Evolutionary conservation across 1,284 basidiomycete species (phyloP).

Genomic region (Pterula multifida): DNA sequence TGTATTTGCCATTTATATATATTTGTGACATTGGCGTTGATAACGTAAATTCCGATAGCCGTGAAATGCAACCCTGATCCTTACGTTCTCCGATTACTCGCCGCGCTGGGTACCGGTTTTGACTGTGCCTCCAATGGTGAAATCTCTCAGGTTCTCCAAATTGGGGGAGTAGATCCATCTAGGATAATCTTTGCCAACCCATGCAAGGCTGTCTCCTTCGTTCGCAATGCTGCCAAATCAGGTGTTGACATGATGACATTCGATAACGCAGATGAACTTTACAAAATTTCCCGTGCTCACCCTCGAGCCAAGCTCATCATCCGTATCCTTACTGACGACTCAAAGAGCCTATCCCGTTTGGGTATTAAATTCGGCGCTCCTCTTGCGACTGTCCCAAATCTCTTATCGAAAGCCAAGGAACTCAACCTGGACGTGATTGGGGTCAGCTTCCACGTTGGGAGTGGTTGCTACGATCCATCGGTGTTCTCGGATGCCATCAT

Average conservation of each 20-base stretch:
- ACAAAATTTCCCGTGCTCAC: slow-evolving; percentile 83
- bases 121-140: slow-evolving; percentile 98
- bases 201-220: slow-evolving; percentile 93
- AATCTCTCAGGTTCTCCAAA: slow-evolving; percentile 71
- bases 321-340: slow-evolving; percentile 95
- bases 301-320: slow-evolving; percentile 82
- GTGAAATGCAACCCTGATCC: slow-evolving; percentile 98
- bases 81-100: slow-evolving; percentile 83
- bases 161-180: slow-evolving; percentile 60
- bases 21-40: too few relatives aligned
- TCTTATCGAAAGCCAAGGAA: slow-evolving; percentile 73
- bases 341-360: slow-evolving; percentile 86
- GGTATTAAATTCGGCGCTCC: slow-evolving; percentile 98
- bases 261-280: slow-evolving; percentile 95
- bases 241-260: slow-evolving; percentile 95
- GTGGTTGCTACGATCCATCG: slow-evolving; percentile 87
- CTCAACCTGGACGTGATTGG: slow-evolving; percentile 84
- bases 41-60: slow-evolving; percentile 35
- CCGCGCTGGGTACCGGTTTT: slow-evolving; percentile 85
- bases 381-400: slow-evolving; percentile 66
- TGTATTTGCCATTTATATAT: slow-evolving; percentile 8
- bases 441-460: slow-evolving; percentile 97
- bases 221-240: slow-evolving; percentile 70
- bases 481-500: slow-evolving; percentile 86
- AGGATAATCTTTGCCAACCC: slow-evolving; percentile 98